Percentiles rank a stretch among this genome's conserved stretches.
Conservation (phyloP, 179 eudicot genomes). For the Nepenthes alata region DNA sequence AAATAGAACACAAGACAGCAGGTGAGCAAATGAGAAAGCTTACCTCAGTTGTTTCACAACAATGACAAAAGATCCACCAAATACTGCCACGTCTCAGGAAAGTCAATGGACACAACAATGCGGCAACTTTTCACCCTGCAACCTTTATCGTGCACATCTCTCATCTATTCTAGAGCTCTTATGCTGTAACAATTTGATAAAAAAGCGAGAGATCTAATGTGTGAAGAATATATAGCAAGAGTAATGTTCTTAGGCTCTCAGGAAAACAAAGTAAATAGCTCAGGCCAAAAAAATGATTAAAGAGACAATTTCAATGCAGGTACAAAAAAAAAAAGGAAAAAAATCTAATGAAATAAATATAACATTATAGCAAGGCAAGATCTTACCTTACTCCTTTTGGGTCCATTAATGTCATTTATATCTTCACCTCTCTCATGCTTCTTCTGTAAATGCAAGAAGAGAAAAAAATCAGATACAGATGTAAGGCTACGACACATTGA, state of each 20-base stretch:
- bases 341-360: not conserved
- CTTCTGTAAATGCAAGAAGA: conserved; percentile 41
- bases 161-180: conserved; percentile 83
- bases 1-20: too few relatives aligned
- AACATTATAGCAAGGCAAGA: not conserved
- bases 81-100: conserved; percentile 28
- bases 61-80: conserved; percentile 21
- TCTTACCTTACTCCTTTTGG: conserved; percentile 89
- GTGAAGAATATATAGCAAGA: conserved; percentile 3
- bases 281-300: not conserved
- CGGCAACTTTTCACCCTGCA: conserved; percentile 53
- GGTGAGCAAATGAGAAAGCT: not conserved
- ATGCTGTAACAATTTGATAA: conserved; percentile 48
- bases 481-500: not conserved
- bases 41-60: conserved; percentile 43
- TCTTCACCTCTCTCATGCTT: conserved; percentile 89
- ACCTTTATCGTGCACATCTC: conserved; percentile 80
- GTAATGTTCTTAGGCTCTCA: conserved; percentile 2
- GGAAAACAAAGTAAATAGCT: not conserved
- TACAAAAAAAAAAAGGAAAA: not conserved
- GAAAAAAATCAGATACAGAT: conserved; percentile 4
- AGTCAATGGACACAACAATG: not conserved
- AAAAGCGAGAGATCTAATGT: conserved; percentile 7
- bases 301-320: not conserved
- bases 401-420: conserved; percentile 52